These are phyloP conservation scores for Debaryomycetaceae sp. DNA, from an alignment of 1,139 yeast genomes.

Conservation along the genomic window DNA sequence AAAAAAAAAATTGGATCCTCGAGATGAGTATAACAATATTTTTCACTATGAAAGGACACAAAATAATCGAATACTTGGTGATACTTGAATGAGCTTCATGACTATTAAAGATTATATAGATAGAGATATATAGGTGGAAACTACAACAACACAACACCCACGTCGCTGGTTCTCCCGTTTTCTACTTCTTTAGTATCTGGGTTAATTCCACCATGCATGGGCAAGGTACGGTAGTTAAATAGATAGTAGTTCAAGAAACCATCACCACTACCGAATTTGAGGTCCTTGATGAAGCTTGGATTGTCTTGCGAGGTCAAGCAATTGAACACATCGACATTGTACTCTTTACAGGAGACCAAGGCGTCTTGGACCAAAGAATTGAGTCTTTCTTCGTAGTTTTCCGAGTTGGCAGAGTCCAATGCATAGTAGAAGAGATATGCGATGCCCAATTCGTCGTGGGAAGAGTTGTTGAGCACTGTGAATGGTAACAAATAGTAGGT, in stretches of 20 bases:
- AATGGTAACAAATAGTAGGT: slow-evolving; percentile 89
- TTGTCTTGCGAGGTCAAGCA: slow-evolving; percentile 92
- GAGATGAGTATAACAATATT: slow-evolving; percentile 1
- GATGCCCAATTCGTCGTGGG: slow-evolving; percentile 69
- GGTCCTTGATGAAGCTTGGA: slow-evolving; percentile 70
- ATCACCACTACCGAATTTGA: slow-evolving; percentile 92
- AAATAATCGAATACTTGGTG: neutral
- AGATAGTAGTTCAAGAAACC: slow-evolving; percentile 87
- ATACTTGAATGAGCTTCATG: neutral
- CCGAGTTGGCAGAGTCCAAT: slow-evolving; percentile 50
- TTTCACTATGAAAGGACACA: neutral
- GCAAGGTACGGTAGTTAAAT: slow-evolving; percentile 84
- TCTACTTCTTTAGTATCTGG: slow-evolving; percentile 48
- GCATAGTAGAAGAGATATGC: slow-evolving; percentile 94
- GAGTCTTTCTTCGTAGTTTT: slow-evolving; percentile 56
- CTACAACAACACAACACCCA: slow-evolving; percentile 83
- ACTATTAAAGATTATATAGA: neutral
- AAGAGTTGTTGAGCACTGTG: slow-evolving; percentile 68
- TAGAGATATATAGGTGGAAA: neutral
- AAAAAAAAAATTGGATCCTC: neutral
- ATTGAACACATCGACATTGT: slow-evolving; percentile 84
- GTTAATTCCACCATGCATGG: slow-evolving; percentile 77
- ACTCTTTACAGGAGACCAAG: slow-evolving; percentile 65
- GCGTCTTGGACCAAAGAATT: slow-evolving; percentile 67
- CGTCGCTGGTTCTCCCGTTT: slow-evolving; percentile 62